These are phyloP conservation scores for Talaromyces sp. DNA, from an alignment of 2,329 filamentous ascomycete species.

Conservation along the genomic window DNA sequence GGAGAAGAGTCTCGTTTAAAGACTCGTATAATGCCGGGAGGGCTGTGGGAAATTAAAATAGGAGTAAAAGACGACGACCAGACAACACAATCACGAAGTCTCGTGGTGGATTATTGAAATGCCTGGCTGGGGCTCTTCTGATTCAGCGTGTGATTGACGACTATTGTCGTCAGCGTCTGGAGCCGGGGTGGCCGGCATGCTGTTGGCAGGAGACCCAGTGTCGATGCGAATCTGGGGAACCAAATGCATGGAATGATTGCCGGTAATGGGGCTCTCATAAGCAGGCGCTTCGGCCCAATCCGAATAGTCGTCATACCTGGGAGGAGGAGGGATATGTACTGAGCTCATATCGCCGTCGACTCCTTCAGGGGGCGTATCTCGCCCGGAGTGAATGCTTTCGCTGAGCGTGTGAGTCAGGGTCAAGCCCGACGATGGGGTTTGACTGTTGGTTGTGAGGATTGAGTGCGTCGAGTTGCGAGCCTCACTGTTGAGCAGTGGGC, in stretches of 20 bases:
- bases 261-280: slow-evolving; percentile 16
- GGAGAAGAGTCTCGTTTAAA: not conserved
- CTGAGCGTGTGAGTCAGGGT: slow-evolving; percentile 3
- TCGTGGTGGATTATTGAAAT: not conserved
- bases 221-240: slow-evolving; percentile 12
- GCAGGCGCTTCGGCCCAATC: slow-evolving; percentile 25
- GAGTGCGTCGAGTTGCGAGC: slow-evolving; percentile 23
- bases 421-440: slow-evolving; percentile 7
- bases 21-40: not conserved
- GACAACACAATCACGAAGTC: not conserved
- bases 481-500: slow-evolving; percentile 39
- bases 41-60: not conserved
- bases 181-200: slow-evolving; percentile 1
- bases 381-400: slow-evolving; percentile 6
- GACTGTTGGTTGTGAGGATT: slow-evolving; percentile 13
- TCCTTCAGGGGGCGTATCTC: not conserved
- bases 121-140: not conserved
- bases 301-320: slow-evolving; percentile 20
- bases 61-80: not conserved
- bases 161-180: not conserved
- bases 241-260: not conserved
- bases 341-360: slow-evolving; percentile 13
- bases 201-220: slow-evolving; percentile 7
- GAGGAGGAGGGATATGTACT: slow-evolving; percentile 16
- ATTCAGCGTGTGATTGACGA: not conserved